phyloP scores from a whole-genome alignment of 768 basidiomycete species.

The Neoboletus brunneissimus region DNA sequence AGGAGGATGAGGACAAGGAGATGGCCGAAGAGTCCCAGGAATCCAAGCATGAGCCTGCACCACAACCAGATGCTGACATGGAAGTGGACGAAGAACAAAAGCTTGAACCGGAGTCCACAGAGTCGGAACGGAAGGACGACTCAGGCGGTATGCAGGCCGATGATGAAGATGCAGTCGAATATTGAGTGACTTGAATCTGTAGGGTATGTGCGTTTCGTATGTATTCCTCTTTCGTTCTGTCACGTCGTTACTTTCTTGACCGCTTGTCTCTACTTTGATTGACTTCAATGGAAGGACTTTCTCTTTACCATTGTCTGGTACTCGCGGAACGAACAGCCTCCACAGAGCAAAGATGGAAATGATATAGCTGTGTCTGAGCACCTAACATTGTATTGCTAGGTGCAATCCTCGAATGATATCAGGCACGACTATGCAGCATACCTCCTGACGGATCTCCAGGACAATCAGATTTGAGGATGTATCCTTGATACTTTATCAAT shows the following conservation, averaged over 20 bases:
- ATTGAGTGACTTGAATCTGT: constrained; percentile 37
- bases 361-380: background rate
- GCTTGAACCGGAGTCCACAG: constrained; percentile 34
- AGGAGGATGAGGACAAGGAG: constrained; percentile 33
- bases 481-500: background rate
- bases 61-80: constrained; percentile 30
- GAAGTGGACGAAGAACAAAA: constrained; percentile 37
- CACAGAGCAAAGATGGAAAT: background rate
- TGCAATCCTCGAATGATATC: background rate
- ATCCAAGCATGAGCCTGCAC: constrained; percentile 17
- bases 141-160: constrained; percentile 56
- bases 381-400: background rate
- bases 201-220: constrained; percentile 31
- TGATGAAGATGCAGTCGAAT: constrained; percentile 81
- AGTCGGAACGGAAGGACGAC: constrained; percentile 53
- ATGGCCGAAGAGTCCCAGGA: constrained; percentile 30
- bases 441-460: background rate
- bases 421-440: background rate
- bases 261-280: constrained; percentile 9
- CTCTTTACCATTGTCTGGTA: background rate
- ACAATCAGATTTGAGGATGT: background rate
- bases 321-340: background rate
- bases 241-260: constrained; percentile 19
- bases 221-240: constrained; percentile 15
- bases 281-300: constrained; percentile 6